These are phyloP conservation scores for Cubamyces lactineus DNA, from an alignment of 768 basidiomycete species.

Conservation along the genomic window DNA sequence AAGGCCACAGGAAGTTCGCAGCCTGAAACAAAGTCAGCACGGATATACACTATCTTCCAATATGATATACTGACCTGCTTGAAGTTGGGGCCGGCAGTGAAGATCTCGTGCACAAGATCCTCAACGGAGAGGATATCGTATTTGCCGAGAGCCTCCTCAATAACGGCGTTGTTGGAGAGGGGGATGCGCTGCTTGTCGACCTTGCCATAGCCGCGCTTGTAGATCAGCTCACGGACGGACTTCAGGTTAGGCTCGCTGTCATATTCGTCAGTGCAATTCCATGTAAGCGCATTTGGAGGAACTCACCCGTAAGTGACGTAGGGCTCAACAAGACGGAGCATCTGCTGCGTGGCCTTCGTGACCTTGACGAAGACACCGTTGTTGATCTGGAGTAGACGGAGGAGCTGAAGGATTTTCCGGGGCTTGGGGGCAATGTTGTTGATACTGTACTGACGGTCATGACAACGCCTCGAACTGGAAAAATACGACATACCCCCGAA, in stretches of 20 bases:
- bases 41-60: no score
- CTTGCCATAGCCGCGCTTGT: conserved; percentile 99
- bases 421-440: conserved; percentile 99
- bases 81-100: conserved; percentile 96
- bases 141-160: conserved; percentile 89
- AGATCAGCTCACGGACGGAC: conserved; percentile 94
- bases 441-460: conserved; percentile 65
- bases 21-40: conserved; percentile 49
- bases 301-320: conserved; percentile 95
- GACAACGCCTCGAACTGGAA: neutral
- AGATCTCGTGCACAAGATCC: conserved; percentile 96
- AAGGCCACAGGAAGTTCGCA: conserved; percentile 98
- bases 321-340: conserved; percentile 97
- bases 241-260: conserved; percentile 93
- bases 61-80: conserved; percentile 73
- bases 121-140: conserved; percentile 96
- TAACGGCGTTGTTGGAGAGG: conserved; percentile 89
- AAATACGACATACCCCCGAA: conserved; percentile 77
- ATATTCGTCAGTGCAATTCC: neutral
- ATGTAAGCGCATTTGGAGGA: neutral
- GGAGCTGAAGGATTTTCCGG: conserved; percentile 97
- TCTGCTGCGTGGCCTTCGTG: conserved; percentile 94
- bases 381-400: conserved; percentile 99
- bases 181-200: conserved; percentile 97
- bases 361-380: conserved; percentile 98